Evolutionary conservation across 805 yeast species (phyloP).

Genomic region (Kregervanrija fluxuum): DNA sequence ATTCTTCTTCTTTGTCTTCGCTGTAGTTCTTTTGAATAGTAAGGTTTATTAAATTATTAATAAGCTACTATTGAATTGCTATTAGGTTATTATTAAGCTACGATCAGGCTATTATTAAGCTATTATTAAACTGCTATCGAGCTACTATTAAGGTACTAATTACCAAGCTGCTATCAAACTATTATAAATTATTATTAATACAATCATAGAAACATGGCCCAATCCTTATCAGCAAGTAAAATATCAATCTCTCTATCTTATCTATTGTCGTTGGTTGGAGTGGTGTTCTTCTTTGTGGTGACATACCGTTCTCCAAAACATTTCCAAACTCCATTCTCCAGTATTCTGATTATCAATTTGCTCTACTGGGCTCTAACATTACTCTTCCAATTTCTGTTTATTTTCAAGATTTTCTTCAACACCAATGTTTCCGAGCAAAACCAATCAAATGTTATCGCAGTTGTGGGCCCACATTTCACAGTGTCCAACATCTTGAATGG

Average conservation of each 20-base stretch:
- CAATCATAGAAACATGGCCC: not conserved
- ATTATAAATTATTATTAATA: no score
- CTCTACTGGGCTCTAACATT: constrained; percentile 54
- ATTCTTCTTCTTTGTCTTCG: no score
- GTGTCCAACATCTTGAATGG: constrained; percentile 53
- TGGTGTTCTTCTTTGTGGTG: constrained; percentile 44
- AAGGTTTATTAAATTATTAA: no score
- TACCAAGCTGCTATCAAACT: no score
- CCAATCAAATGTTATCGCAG: constrained; percentile 28
- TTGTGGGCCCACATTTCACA: constrained; percentile 56
- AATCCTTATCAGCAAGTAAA: constrained; percentile 20
- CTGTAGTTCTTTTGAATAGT: no score
- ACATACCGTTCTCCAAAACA: constrained; percentile 43
- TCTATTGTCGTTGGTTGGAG: constrained; percentile 46
- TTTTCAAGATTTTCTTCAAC: constrained; percentile 33
- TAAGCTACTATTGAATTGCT: no score
- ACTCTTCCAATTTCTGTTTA: constrained; percentile 45
- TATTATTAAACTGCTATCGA: no score
- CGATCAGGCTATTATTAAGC: no score
- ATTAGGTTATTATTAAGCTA: no score
- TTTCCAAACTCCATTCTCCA: constrained; percentile 65
- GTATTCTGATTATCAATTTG: constrained; percentile 39
- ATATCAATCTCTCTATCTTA: constrained; percentile 46
- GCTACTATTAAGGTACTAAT: no score
- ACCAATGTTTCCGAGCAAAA: constrained; percentile 14